Percentiles rank a stretch among this genome's conserved stretches.
These are phyloP conservation scores for Aquilaria yunnanensis DNA, from an alignment of 345 rosid genomes.

Conservation along the genomic window DNA sequence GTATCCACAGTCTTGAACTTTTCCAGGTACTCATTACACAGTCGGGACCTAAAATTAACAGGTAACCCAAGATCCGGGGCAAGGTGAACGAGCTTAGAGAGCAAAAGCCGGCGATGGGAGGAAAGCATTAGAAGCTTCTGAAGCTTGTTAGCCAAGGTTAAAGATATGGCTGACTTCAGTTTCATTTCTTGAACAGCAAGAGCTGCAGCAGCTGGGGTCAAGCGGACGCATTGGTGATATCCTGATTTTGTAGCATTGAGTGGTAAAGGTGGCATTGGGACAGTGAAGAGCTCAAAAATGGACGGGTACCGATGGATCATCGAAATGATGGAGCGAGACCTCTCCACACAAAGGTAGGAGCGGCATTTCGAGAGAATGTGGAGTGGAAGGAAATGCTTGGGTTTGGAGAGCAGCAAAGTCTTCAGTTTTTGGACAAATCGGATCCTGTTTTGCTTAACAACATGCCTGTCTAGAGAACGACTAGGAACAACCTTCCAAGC, in stretches of 20 bases:
- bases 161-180: conserved; percentile 50
- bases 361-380: conserved; percentile 71
- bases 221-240: conserved; percentile 68
- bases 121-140: conserved; percentile 90
- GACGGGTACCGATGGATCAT: conserved; percentile 83
- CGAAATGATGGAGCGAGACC: conserved; percentile 44
- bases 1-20: conserved; percentile 73
- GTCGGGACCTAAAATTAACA: conserved; percentile 80
- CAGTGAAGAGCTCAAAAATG: conserved; percentile 61
- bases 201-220: conserved; percentile 59
- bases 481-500: conserved; percentile 58
- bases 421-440: conserved; percentile 79
- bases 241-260: conserved; percentile 62
- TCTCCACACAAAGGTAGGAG: conserved; percentile 53
- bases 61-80: conserved; percentile 87
- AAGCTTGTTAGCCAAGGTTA: conserved; percentile 56
- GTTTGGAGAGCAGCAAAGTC: conserved; percentile 74
- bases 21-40: conserved; percentile 72
- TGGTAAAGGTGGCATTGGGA: conserved; percentile 65
- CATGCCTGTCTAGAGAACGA: conserved; percentile 63
- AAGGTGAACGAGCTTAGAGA: conserved; percentile 80
- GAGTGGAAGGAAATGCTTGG: conserved; percentile 65
- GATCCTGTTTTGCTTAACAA: conserved; percentile 58
- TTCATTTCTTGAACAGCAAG: conserved; percentile 51
- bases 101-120: conserved; percentile 56